These are phyloP conservation scores for Nematocida major DNA, from an alignment of 371 early-diverging fungal species.

Conservation along the genomic window DNA sequence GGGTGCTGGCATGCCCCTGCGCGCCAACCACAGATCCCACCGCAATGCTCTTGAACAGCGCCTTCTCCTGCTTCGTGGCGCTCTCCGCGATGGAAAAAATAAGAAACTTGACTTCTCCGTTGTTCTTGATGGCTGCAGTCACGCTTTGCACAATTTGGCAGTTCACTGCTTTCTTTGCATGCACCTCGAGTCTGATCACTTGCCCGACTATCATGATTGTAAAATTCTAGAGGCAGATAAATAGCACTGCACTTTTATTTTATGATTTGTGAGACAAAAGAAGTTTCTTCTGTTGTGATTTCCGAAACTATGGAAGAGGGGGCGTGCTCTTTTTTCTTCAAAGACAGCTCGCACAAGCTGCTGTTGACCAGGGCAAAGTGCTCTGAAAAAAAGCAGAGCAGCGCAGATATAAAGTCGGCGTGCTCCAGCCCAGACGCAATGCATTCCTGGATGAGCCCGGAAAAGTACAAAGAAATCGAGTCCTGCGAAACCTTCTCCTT, in stretches of 20 bases:
- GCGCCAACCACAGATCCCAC: background rate
- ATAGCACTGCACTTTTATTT: background rate
- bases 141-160: background rate
- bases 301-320: background rate
- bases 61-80: background rate
- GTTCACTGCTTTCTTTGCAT: background rate
- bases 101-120: background rate
- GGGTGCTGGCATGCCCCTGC: too few relatives aligned
- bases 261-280: conserved; percentile 49
- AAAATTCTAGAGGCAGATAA: background rate
- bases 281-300: conserved; percentile 5
- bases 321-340: background rate
- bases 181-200: background rate
- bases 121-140: background rate
- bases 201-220: background rate
- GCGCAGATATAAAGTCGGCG: background rate
- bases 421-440: background rate
- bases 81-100: background rate
- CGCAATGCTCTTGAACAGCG: background rate
- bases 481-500: conserved; percentile 31
- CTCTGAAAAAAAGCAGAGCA: conserved; percentile 45
- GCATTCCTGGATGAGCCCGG: conserved; percentile 39
- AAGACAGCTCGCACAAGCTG: background rate
- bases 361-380: conserved; percentile 32
- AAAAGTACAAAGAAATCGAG: conserved; percentile 10